These are phyloP conservation scores for Combretum micranthum DNA, from an alignment of 345 rosid genomes.

Conservation along the genomic window DNA sequence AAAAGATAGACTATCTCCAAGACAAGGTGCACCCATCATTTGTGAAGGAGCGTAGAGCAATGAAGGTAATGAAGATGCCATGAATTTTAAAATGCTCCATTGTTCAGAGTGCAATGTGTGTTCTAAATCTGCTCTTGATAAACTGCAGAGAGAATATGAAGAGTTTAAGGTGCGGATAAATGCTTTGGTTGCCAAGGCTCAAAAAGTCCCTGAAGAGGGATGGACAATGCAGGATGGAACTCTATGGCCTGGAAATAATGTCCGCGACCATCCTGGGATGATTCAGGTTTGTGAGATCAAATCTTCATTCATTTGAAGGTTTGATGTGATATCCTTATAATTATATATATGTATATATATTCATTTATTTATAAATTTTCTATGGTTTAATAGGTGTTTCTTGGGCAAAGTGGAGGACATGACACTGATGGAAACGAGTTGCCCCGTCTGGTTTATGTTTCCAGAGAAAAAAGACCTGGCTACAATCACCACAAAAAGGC, in stretches of 20 bases:
- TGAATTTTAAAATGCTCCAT: not conserved
- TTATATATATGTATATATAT: not conserved
- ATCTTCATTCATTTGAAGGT: not conserved
- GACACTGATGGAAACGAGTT: conserved; percentile 48
- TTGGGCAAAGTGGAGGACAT: conserved; percentile 47
- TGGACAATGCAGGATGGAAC: conserved; percentile 77
- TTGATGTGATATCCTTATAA: conserved; percentile 3
- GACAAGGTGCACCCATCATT: conserved; percentile 49
- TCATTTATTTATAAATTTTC: no score
- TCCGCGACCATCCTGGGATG: conserved; percentile 64
- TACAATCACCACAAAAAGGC: conserved; percentile 52
- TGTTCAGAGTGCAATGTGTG: conserved; percentile 1
- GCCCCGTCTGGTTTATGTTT: conserved; percentile 52
- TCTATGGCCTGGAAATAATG: conserved; percentile 70
- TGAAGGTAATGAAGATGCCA: conserved; percentile 40
- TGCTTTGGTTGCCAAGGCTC: conserved; percentile 55
- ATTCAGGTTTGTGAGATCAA: conserved; percentile 37
- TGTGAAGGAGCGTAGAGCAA: conserved; percentile 58
- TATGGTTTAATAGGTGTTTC: conserved; percentile 29
- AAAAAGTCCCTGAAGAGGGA: conserved; percentile 58
- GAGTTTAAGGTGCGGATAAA: conserved; percentile 60
- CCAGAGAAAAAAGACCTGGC: conserved; percentile 50
- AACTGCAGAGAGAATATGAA: conserved; percentile 57
- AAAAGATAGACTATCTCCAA: conserved; percentile 51
- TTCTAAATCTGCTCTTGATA: conserved; percentile 1